A percentile compares a stretch with the other conserved stretches of the same genome.
phyloP scores from a whole-genome alignment of 306 rosid species.

The Dalbergia oliveri region DNA sequence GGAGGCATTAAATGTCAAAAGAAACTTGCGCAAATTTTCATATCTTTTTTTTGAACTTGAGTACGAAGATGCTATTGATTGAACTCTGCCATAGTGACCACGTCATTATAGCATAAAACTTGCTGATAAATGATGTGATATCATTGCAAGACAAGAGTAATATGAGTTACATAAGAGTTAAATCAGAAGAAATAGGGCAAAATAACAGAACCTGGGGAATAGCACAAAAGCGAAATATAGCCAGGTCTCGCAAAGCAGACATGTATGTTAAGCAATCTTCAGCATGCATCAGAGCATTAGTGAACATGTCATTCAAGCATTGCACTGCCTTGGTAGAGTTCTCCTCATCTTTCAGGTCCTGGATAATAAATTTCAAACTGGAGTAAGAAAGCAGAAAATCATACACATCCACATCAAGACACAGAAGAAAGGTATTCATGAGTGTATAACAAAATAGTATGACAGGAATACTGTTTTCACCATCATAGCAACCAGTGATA shows the following conservation, averaged over 20 bases:
- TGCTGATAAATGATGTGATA: constrained; percentile 27
- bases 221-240: constrained; percentile 92
- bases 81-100: constrained; percentile 13
- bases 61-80: constrained; percentile 24
- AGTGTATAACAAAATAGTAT: constrained; percentile 2
- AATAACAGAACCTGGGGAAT: constrained; percentile 86
- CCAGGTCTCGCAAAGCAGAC: constrained; percentile 67
- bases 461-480: constrained; percentile 29
- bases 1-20: not conserved
- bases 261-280: constrained; percentile 87
- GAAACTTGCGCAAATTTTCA: constrained; percentile 28
- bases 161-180: constrained; percentile 32
- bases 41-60: constrained; percentile 24
- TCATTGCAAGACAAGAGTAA: constrained; percentile 38
- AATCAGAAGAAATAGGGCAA: constrained; percentile 29
- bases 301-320: constrained; percentile 96
- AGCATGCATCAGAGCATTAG: constrained; percentile 78
- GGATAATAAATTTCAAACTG: constrained; percentile 41
- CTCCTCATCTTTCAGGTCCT: constrained; percentile 87
- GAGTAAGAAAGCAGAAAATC: constrained; percentile 22
- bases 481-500: constrained; percentile 35
- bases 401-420: constrained; percentile 20
- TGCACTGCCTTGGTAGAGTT: constrained; percentile 89
- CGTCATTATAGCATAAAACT: constrained; percentile 27
- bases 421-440: constrained; percentile 1